A percentile compares a stretch with the other conserved stretches of the same genome.
Conservation (phyloP, 2,329 filamentous ascomycete species). For the Aquanectria penicillioides region DNA sequence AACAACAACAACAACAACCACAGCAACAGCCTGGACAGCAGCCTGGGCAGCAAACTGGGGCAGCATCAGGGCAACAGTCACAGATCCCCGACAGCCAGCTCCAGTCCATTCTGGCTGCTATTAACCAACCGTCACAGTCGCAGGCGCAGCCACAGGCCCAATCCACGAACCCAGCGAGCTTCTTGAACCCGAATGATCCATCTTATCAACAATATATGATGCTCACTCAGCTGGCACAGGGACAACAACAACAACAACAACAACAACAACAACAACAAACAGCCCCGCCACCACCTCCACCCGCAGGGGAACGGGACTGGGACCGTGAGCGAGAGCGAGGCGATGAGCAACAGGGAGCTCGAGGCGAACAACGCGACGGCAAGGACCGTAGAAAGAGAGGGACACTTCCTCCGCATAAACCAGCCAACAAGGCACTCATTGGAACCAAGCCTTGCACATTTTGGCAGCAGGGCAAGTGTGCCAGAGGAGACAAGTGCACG, state of each 20-base stretch:
- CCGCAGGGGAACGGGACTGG: conserved; percentile 40
- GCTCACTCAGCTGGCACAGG: conserved; percentile 50
- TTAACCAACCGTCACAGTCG: conserved; percentile 49
- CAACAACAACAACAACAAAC: no score
- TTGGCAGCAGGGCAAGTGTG: conserved; percentile 76
- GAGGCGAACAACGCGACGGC: conserved; percentile 45
- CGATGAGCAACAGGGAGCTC: conserved; percentile 44
- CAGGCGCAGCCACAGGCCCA: conserved; percentile 31
- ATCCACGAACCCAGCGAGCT: conserved; percentile 33
- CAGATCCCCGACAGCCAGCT: conserved; percentile 51
- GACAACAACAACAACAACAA: no score
- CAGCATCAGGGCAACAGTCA: conserved; percentile 33
- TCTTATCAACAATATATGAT: conserved; percentile 54
- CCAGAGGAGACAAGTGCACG: conserved; percentile 78
- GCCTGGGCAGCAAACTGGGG: conserved; percentile 16
- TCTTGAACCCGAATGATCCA: conserved; percentile 50
- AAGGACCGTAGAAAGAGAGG: conserved; percentile 55
- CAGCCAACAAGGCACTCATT: conserved; percentile 65
- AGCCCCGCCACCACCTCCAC: conserved; percentile 36
- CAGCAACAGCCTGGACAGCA: conserved; percentile 20
- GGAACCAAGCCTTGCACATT: conserved; percentile 77
- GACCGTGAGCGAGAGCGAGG: conserved; percentile 49
- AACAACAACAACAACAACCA: conserved; percentile 33
- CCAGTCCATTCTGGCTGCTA: conserved; percentile 56
- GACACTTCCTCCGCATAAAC: conserved; percentile 53